Conservation (phyloP, 352 stramenopile species). For the Phytophthora meadii region DNA sequence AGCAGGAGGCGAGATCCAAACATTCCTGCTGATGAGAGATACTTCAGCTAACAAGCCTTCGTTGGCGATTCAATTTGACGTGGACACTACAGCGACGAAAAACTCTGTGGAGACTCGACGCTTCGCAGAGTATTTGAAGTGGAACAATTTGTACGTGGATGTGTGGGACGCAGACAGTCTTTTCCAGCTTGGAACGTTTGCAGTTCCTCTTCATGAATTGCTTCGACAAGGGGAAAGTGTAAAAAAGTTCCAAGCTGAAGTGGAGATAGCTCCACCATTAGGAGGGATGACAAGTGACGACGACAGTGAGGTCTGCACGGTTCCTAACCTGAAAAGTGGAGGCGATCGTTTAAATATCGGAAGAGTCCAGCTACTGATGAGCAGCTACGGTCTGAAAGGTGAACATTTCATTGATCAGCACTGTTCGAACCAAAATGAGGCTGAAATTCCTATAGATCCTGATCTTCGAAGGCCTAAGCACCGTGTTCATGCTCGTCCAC, state of each 20-base stretch:
- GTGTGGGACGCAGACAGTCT: slow-evolving; percentile 94
- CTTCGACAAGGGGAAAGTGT: slow-evolving; percentile 90
- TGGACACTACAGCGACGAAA: slow-evolving; percentile 66
- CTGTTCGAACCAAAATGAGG: slow-evolving; percentile 3
- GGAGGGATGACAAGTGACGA: slow-evolving; percentile 18
- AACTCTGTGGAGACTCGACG: slow-evolving; percentile 71
- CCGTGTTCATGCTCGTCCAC: slow-evolving; percentile 71
- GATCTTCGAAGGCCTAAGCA: slow-evolving; percentile 47
- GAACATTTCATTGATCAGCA: slow-evolving; percentile 37
- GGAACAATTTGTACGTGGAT: slow-evolving; percentile 89
- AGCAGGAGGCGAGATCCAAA: slow-evolving; percentile 38
- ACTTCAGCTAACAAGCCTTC: slow-evolving; percentile 67
- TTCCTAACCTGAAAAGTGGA: slow-evolving; percentile 15
- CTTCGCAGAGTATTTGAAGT: slow-evolving; percentile 91
- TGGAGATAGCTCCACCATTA: slow-evolving; percentile 57
- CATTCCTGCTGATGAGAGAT: slow-evolving; percentile 73
- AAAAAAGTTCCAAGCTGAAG: slow-evolving; percentile 91
- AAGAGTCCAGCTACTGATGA: slow-evolving; percentile 88
- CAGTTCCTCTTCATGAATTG: slow-evolving; percentile 87
- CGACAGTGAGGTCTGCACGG: slow-evolving; percentile 19
- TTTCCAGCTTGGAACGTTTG: slow-evolving; percentile 87
- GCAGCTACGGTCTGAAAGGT: slow-evolving; percentile 85
- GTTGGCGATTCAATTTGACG: slow-evolving; percentile 76
- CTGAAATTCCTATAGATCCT: slow-evolving; percentile 7
- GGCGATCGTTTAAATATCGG: slow-evolving; percentile 21